A percentile compares a stretch with the other conserved stretches of the same genome.
phyloP scores from a whole-genome alignment of 2,329 filamentous ascomycete genomes.

The Penicillium sumatraense region DNA sequence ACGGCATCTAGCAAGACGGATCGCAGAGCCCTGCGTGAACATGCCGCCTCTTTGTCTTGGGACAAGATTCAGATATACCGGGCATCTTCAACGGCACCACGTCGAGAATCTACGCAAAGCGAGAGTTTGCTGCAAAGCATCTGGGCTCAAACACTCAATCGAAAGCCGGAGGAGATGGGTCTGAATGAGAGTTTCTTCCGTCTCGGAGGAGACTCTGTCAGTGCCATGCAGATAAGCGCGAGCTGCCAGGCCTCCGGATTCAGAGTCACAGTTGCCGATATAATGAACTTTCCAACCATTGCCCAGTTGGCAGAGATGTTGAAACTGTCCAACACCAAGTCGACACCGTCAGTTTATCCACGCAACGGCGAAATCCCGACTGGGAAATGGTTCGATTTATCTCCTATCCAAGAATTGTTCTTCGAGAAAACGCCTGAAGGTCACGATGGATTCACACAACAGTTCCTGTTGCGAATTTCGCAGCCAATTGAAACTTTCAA shows the following conservation, averaged over 20 bases:
- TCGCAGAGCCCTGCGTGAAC: neutral
- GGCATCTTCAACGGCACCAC: too few relatives aligned
- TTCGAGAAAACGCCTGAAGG: neutral
- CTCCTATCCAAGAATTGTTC: neutral
- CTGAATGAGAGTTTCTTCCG: neutral
- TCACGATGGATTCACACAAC: neutral
- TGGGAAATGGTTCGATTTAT: neutral
- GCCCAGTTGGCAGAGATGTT: neutral
- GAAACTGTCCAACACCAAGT: neutral
- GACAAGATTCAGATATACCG: neutral
- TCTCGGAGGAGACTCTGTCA: slow-evolving; percentile 3
- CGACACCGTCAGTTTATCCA: neutral
- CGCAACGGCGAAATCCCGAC: neutral
- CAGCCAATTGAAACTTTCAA: neutral
- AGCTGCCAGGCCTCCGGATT: neutral
- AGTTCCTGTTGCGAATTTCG: neutral
- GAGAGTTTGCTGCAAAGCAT: neutral
- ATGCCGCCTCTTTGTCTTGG: neutral
- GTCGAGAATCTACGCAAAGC: neutral
- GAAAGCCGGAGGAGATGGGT: neutral
- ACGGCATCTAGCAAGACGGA: neutral
- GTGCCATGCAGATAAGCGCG: neutral
- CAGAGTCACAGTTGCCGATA: neutral
- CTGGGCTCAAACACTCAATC: neutral
- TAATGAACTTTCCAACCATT: neutral